Base-by-base conservation (phyloP, 306 rosid genomes). In the Canavalia gladiata region DNA sequence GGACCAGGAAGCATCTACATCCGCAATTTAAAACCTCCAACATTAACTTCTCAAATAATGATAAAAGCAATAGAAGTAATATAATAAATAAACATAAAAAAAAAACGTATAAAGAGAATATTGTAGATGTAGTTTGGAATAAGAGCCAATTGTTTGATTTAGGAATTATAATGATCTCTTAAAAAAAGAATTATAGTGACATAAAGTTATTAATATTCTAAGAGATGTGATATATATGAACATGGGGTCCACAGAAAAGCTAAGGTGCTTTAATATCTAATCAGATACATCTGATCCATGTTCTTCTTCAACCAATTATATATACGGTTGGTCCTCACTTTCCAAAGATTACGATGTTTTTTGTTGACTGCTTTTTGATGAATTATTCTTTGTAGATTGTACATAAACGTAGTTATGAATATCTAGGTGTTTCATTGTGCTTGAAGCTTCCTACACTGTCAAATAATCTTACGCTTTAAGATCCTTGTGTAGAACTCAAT, bases 361-460 rank as follows among this genome's bases (percentile, higher is more conserved):
- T 55, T 34, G 76, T 86, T 86, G 87, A 87, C 87, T 84, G 82
- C 91, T 84, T 90, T 84, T 78, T 29, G 6, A 73, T 3, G 46
- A 51, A 69, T 65, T 59, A 58, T 82, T 72, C 59, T 69, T 58
- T 46, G 18, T 33, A 70, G 72, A 73, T 68, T 63, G 34, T 56
- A 54, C 8, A 12, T 50, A 12, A 39, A 45, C 51, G 13, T 43
- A 43, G 34, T 55, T 73, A 43, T 64, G 78, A 72, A 56, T n/a
- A 31, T 1, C 10, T 9, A 42, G 3, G 63, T 43, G 63, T 68
- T 72, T 35, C 52, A 46, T 87, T 86, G 51, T 52, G 54, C 62
- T 72, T 81, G 84, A 83, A 88, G 81, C 73, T 67, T 77, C 30
- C 39, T 31, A 39, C 62, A 56, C 37, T 51, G 55, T 70, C 42